Base-by-base conservation (phyloP, 805 yeast genomes). In the Schwanniomyces polymorphus region DNA sequence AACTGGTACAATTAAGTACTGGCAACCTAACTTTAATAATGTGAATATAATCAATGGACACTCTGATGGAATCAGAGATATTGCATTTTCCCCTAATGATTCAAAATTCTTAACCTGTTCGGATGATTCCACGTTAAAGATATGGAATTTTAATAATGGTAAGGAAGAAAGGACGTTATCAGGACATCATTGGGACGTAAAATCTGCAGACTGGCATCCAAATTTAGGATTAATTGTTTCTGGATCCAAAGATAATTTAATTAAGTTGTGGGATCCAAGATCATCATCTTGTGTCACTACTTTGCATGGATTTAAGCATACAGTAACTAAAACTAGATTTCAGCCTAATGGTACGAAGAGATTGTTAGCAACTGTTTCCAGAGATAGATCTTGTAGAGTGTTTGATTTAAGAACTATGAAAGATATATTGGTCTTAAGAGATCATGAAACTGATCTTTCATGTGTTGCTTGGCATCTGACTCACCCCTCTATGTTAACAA, bases 171-270 rank as follows among this genome's bases (percentile, higher is more conserved):
- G 88, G 41, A 75, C 81, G 0, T 73, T 94, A 45, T 78, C 83
- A 21, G 98, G 98, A 2, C 99, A 94, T 68, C 97, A 95, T 64
- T 94, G 99, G 99, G 99, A 94, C 67, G 97, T 94, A 18, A 94
- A 94, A 63, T 83, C 91, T 45, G 88, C 95, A 45, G 98, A 94
- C 65, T 94, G 99, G 99, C 99, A 94, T 66, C 88, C 96, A 5
- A 75, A 78, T 10, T 70, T 89, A 67, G 97, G 97, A 0, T 74
- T 94, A 25, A 78, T 94, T 43, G 97, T 87, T 0, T 81, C 91
- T 52, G 99, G 97, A 0, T 94, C 98, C 0, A 94, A 95, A 64
- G 99, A 94, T 67, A 95, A 95, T 65, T 72, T 91, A 55, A 81
- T 94, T 41, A 91, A 91, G 67, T 72, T 94, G 23, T 94, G 99